phyloP scores from a whole-genome alignment of 441 rosid genomes.

The Erodium texanum region DNA sequence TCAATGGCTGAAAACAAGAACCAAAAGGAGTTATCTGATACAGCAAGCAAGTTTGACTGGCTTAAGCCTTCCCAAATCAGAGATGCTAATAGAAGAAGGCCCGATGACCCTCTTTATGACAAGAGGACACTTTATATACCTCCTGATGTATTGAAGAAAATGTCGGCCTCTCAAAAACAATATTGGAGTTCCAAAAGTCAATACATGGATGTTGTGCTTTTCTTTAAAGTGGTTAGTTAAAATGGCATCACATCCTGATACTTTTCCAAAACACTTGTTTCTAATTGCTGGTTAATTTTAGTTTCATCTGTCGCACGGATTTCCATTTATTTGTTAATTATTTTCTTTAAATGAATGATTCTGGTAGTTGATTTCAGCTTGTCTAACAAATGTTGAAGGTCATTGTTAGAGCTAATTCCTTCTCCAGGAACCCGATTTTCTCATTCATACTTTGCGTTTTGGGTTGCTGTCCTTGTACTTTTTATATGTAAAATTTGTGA shows the following conservation, averaged over 20 bases:
- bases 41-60: constrained; percentile 80
- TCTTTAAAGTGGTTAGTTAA: constrained; percentile 95
- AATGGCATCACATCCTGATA: neutral
- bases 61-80: constrained; percentile 63
- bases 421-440: constrained; percentile 5
- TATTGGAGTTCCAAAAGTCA: constrained; percentile 80
- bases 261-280: neutral
- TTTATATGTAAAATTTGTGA: neutral
- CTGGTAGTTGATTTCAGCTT: neutral
- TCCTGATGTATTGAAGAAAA: constrained; percentile 56
- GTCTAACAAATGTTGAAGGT: neutral
- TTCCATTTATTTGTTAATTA: constrained; percentile 5
- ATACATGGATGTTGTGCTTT: constrained; percentile 84
- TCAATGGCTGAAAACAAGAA: constrained; percentile 32
- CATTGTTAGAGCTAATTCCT: constrained; percentile 1
- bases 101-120: constrained; percentile 69
- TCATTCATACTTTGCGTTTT: neutral
- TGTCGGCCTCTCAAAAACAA: constrained; percentile 92
- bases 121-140: constrained; percentile 71
- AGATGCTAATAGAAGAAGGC: constrained; percentile 75
- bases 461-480: neutral
- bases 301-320: neutral
- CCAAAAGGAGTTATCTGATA: constrained; percentile 26
- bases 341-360: neutral
- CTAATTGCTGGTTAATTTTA: neutral